These are phyloP conservation scores for Eucalyptus cladocalyx DNA, from an alignment of 345 rosid genomes.

Conservation along the genomic window DNA sequence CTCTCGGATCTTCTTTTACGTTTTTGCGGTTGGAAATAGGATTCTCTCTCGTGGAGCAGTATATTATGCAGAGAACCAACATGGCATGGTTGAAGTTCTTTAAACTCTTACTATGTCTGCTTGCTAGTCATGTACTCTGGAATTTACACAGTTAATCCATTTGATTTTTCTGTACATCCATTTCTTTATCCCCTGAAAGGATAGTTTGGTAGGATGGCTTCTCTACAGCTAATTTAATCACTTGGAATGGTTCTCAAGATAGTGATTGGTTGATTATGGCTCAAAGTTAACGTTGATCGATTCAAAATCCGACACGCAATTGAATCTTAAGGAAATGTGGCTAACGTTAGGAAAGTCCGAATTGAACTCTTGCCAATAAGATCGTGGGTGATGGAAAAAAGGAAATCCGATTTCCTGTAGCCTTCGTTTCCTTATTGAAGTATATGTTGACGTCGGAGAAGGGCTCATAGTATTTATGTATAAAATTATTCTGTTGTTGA, in stretches of 20 bases:
- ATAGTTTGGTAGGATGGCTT: too few species aligned
- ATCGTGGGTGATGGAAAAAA: not conserved
- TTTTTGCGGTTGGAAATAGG: not conserved
- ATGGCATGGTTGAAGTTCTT: not conserved
- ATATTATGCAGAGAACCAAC: not conserved
- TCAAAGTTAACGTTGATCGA: not conserved
- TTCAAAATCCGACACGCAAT: too few species aligned
- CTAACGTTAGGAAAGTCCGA: not conserved
- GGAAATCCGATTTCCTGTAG: accelerated
- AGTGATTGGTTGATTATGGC: not conserved
- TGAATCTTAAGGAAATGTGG: not conserved
- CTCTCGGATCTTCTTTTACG: too few species aligned
- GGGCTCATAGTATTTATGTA: not conserved
- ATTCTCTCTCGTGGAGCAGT: not conserved
- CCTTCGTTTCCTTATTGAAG: not conserved
- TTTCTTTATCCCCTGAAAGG: too few species aligned
- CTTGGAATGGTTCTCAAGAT: not conserved
- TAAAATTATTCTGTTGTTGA: too few species aligned
- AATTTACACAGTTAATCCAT: too few species aligned
- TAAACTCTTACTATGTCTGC: not conserved
- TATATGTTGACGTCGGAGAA: not conserved
- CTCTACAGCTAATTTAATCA: not conserved
- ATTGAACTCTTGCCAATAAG: not conserved
- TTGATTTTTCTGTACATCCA: too few species aligned
- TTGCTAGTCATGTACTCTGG: not conserved